Percentiles rank a stretch among this genome's conserved stretches.
These are phyloP conservation scores for Nemania abortiva DNA, from an alignment of 2,329 filamentous ascomycete species.

Conservation along the genomic window DNA sequence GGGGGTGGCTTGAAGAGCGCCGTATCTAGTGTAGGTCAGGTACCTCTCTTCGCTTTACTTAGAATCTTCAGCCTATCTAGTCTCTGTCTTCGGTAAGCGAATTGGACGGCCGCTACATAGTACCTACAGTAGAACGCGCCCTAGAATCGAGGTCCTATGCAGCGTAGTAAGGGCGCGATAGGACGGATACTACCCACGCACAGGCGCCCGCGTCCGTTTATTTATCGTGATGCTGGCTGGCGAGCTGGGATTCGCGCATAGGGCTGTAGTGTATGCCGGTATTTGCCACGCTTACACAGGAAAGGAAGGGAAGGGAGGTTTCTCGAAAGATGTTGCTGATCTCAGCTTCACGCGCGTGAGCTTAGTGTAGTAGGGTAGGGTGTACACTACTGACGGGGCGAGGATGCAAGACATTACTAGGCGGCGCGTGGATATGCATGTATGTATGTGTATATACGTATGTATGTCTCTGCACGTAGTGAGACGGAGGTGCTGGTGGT, in stretches of 20 bases:
- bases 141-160: not conserved
- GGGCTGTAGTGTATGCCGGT: not conserved
- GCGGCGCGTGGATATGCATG: not conserved
- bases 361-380: not conserved
- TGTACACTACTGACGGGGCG: too few species aligned
- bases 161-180: not conserved
- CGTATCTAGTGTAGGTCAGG: not conserved
- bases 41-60: not conserved
- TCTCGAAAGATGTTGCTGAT: not conserved
- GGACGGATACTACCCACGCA: not conserved
- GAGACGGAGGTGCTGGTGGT: constrained; percentile 2
- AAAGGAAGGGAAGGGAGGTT: too few species aligned
- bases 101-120: not conserved
- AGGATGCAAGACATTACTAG: not conserved
- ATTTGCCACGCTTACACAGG: not conserved
- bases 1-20: not conserved
- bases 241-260: not conserved
- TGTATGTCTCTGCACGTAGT: too few species aligned
- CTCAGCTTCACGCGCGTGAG: not conserved
- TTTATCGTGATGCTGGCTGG: not conserved
- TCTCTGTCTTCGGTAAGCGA: not conserved
- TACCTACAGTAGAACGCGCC: not conserved
- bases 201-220: not conserved
- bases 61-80: not conserved
- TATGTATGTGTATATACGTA: not conserved